Conservation (phyloP, 1,284 basidiomycete species). For the Fomitopsis pinicola region DNA sequence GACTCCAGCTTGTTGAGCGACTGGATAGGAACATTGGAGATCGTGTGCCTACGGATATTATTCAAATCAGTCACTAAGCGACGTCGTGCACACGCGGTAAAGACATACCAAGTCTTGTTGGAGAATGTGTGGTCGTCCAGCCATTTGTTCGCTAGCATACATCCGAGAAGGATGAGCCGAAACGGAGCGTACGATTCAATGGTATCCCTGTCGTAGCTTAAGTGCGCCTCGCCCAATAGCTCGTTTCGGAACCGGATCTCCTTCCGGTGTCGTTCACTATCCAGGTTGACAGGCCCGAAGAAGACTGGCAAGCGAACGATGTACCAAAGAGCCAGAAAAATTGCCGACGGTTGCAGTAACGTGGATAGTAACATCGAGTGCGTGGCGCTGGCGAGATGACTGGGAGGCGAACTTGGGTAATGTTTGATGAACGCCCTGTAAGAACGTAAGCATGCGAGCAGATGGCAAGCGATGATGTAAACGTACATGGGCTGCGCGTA, state of each 20-base stretch:
- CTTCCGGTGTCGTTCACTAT: slow-evolving; percentile 32
- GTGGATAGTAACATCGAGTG: slow-evolving; percentile 76
- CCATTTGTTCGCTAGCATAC: slow-evolving; percentile 91
- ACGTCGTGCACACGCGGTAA: background rate
- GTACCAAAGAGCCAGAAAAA: slow-evolving; percentile 81
- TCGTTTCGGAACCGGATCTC: slow-evolving; percentile 61
- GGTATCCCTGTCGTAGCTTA: slow-evolving; percentile 45
- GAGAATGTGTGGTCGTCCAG: slow-evolving; percentile 90
- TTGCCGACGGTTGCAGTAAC: slow-evolving; percentile 74
- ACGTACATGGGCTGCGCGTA: slow-evolving; percentile 29
- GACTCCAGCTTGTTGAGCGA: slow-evolving; percentile 67
- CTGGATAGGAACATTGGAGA: slow-evolving; percentile 68
- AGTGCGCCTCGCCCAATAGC: slow-evolving; percentile 47
- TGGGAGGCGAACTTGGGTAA: slow-evolving; percentile 45
- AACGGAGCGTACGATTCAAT: slow-evolving; percentile 60
- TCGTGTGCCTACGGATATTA: slow-evolving; percentile 56
- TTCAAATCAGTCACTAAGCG: background rate
- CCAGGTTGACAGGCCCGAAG: slow-evolving; percentile 41
- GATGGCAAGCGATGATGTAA: background rate
- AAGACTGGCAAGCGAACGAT: slow-evolving; percentile 76
- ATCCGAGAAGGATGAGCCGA: slow-evolving; percentile 75
- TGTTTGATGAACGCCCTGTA: slow-evolving; percentile 30
- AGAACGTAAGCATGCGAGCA: slow-evolving; percentile 9
- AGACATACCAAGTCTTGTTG: slow-evolving; percentile 85
- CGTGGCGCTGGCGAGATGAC: slow-evolving; percentile 55